phyloP scores from a whole-genome alignment of 257 asterid species.

The Nicotiana obtusifolia region DNA sequence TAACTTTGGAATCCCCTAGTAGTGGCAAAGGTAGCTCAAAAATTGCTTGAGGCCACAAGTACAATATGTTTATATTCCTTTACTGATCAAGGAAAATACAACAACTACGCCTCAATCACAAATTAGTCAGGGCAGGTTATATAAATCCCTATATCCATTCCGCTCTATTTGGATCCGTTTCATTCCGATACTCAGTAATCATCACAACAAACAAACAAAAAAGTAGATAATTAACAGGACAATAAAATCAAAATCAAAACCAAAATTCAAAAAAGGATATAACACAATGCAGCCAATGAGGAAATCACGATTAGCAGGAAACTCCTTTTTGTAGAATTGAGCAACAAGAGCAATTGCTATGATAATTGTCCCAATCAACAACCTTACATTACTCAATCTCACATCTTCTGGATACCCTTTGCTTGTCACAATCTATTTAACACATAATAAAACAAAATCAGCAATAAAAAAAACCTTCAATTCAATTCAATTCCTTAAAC shows the following conservation, averaged over 20 bases:
- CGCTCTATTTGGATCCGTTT: background rate
- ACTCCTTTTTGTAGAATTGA: constrained; percentile 90
- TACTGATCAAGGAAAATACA: background rate
- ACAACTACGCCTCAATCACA: background rate
- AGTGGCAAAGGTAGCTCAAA: no score
- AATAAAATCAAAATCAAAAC: background rate
- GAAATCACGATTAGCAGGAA: constrained; percentile 76
- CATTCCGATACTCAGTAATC: background rate
- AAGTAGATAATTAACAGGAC: background rate
- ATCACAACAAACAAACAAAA: background rate
- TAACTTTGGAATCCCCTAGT: no score
- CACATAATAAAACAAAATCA: background rate
- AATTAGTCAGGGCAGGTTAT: background rate
- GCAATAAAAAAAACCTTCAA: background rate
- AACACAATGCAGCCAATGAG: constrained; percentile 75
- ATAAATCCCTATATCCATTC: background rate
- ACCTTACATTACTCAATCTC: constrained; percentile 73
- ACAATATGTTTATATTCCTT: no score
- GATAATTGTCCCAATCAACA: constrained; percentile 62
- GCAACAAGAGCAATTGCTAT: constrained; percentile 79
- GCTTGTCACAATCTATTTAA: constrained; percentile 69
- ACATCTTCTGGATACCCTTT: constrained; percentile 80
- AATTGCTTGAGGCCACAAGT: no score
- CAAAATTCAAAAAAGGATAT: constrained; percentile 65
- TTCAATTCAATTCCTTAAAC: background rate